A percentile compares a stretch with the other conserved stretches of the same genome.
These are phyloP conservation scores for Penicillium lividum DNA, from an alignment of 495 filamentous ascomycete species.

Conservation along the genomic window DNA sequence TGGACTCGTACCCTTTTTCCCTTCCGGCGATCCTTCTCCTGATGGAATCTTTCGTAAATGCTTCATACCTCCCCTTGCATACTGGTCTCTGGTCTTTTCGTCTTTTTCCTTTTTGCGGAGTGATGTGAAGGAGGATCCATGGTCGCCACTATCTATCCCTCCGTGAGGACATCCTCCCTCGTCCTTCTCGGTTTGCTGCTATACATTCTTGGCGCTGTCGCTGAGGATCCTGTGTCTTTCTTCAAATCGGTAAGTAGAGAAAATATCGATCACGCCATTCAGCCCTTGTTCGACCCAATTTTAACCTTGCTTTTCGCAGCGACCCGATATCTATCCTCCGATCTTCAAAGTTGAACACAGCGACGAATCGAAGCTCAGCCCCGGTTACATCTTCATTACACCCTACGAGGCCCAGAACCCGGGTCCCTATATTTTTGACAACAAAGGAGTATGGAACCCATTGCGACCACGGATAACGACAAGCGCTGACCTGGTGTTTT, in stretches of 20 bases:
- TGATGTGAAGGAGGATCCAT: conserved; percentile 28
- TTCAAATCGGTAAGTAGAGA: conserved; percentile 30
- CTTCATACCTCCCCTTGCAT: conserved; percentile 1
- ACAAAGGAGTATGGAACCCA: conserved; percentile 35
- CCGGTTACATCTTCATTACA: conserved; percentile 47
- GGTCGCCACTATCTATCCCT: conserved; percentile 21
- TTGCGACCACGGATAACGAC: not conserved
- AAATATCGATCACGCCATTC: conserved; percentile 11
- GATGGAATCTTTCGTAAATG: conserved; percentile 9
- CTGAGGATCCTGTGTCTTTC: conserved; percentile 21
- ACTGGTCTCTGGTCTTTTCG: not conserved
- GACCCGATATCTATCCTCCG: conserved; percentile 45
- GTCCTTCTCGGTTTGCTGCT: conserved; percentile 20
- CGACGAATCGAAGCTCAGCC: conserved; percentile 31
- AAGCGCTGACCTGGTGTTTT: conserved; percentile 14
- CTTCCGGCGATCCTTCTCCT: conserved; percentile 4
- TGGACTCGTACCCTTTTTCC: conserved; percentile 15
- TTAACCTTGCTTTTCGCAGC: conserved; percentile 20
- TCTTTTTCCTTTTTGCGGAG: conserved; percentile 8
- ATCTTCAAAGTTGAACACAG: conserved; percentile 33
- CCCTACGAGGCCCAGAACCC: conserved; percentile 44
- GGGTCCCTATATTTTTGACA: conserved; percentile 49
- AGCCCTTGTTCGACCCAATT: conserved; percentile 1
- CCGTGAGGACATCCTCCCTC: conserved; percentile 16
- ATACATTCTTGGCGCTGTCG: conserved; percentile 14